Evolutionary conservation across 345 rosid genomes (phyloP).

Genomic region (Gossypium arboreum): DNA sequence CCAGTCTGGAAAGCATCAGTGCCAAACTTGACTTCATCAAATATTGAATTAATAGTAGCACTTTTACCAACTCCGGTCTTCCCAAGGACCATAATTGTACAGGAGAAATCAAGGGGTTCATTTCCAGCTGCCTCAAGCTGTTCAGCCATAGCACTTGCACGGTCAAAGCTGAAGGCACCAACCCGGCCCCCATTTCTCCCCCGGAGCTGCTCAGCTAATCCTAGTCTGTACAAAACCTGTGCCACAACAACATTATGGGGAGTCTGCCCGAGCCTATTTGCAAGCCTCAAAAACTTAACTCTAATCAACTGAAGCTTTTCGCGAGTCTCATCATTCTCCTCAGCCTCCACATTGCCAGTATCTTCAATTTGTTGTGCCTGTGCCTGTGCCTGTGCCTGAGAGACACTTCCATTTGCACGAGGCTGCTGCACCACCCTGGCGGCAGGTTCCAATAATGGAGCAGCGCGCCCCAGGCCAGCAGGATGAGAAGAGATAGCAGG

Average conservation of each 20-base stretch:
- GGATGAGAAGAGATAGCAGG: conserved; percentile 53
- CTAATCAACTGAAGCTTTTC: conserved; percentile 98
- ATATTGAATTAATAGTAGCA: conserved; percentile 95
- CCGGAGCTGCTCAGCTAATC: conserved; percentile 94
- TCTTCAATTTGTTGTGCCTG: conserved; percentile 80
- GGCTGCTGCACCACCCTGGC: conserved; percentile 66
- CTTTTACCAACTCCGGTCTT: conserved; percentile 99
- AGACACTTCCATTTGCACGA: conserved; percentile 67
- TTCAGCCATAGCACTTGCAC: conserved; percentile 99
- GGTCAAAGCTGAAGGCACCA: conserved; percentile 98
- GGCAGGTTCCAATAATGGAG: conserved; percentile 75
- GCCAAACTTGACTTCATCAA: conserved; percentile 78
- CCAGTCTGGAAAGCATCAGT: conserved; percentile 93
- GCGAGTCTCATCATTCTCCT: conserved; percentile 91
- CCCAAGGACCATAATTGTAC: conserved; percentile 98
- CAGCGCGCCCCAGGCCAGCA: conserved; percentile 90
- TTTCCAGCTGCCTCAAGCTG: conserved; percentile 94
- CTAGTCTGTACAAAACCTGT: conserved; percentile 95
- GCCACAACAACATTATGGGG: conserved; percentile 99
- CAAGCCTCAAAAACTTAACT: conserved; percentile 95
- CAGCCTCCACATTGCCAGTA: conserved; percentile 55
- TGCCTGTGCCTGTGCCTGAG: conserved; percentile 43
- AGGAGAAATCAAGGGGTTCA: conserved; percentile 96
- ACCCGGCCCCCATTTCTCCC: conserved; percentile 98
- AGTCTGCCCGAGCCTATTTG: conserved; percentile 96